Evolutionary conservation across 208 protist species (phyloP).

Genomic region (Trypanosoma boissoni): DNA sequence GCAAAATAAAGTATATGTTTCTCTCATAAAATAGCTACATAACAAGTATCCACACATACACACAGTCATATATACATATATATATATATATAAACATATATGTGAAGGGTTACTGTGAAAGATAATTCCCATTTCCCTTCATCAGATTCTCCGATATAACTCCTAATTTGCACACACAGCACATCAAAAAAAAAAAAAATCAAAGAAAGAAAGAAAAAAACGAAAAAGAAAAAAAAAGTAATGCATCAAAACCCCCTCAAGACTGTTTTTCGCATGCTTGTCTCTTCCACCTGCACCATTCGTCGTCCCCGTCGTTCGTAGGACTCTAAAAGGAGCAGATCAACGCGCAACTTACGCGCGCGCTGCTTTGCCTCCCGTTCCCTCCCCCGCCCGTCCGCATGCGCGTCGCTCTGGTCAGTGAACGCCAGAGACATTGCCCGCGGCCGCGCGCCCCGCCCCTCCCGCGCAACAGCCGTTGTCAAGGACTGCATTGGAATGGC

Average conservation of each 20-base stretch:
- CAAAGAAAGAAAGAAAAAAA: not conserved
- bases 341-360: constrained; percentile 10
- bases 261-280: constrained; percentile 1
- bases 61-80: not conserved
- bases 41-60: not conserved
- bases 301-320: constrained; percentile 17
- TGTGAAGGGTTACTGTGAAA: not conserved
- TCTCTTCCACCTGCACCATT: constrained; percentile 10
- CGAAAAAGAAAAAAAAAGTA: not conserved
- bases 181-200: not conserved
- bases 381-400: constrained; percentile 11
- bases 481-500: constrained; percentile 20
- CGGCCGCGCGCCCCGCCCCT: not conserved
- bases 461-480: not conserved
- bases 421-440: not conserved
- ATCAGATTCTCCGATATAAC: too few species aligned
- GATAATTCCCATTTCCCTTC: not conserved
- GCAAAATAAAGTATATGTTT: too few species aligned
- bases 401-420: constrained; percentile 27
- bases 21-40: too few species aligned
- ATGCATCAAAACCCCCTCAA: not conserved
- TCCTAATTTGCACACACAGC: not conserved
- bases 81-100: not conserved
- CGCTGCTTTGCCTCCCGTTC: constrained; percentile 19
- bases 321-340: constrained; percentile 19